Percentiles rank a stretch among this genome's conserved stretches.
phyloP scores from a whole-genome alignment of 2,329 filamentous ascomycete species.

The Xylaria sp. region DNA sequence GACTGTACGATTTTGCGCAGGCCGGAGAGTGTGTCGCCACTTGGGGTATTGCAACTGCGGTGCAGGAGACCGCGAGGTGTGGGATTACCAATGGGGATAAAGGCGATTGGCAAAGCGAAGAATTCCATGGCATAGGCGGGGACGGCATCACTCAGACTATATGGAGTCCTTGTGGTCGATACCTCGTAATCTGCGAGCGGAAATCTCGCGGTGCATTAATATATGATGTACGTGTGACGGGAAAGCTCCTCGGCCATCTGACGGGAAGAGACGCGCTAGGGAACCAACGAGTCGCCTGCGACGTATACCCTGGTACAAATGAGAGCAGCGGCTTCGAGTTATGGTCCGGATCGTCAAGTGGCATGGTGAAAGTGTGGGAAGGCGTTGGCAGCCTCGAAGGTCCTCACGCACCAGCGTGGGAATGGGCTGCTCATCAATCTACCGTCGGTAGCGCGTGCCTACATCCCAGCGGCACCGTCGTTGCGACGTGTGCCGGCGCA shows the following conservation, averaged over 20 bases:
- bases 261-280: constrained; percentile 61
- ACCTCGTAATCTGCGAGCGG: constrained; percentile 71
- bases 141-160: constrained; percentile 70
- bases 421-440: constrained; percentile 57
- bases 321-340: constrained; percentile 64
- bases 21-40: constrained; percentile 65
- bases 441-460: constrained; percentile 63
- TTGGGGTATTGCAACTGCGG: constrained; percentile 69
- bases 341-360: constrained; percentile 69
- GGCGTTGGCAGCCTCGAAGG: constrained; percentile 62
- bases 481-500: constrained; percentile 67
- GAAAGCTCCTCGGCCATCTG: constrained; percentile 66
- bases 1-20: constrained; percentile 70
- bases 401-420: constrained; percentile 58
- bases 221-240: constrained; percentile 71
- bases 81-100: constrained; percentile 13
- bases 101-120: constrained; percentile 29
- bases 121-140: constrained; percentile 61
- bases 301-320: constrained; percentile 61
- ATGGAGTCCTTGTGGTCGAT: constrained; percentile 73
- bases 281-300: constrained; percentile 67
- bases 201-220: constrained; percentile 66
- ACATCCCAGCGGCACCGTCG: constrained; percentile 66
- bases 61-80: constrained; percentile 17
- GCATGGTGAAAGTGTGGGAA: constrained; percentile 69